Conservation (phyloP, 2,329 filamentous ascomycete genomes). For the Didymella glomerata region DNA sequence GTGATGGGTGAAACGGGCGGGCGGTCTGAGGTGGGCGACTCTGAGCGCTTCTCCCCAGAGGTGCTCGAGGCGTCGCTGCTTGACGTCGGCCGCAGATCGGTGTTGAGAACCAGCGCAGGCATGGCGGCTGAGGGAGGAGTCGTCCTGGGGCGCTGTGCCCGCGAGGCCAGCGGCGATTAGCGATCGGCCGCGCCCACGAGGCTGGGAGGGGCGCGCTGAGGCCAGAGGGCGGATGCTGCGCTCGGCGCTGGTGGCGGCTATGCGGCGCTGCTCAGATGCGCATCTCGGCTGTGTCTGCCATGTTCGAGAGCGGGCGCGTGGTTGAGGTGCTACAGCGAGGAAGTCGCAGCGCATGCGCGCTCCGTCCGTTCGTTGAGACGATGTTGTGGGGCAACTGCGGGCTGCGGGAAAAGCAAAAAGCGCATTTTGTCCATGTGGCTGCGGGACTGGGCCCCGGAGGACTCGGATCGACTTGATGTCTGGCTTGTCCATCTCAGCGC, state of each 20-base stretch:
- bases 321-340: constrained; percentile 10
- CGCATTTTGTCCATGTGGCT: constrained; percentile 6
- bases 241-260: constrained; percentile 12
- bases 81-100: constrained; percentile 35
- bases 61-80: constrained; percentile 38
- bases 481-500: neutral
- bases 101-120: constrained; percentile 50
- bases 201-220: constrained; percentile 13
- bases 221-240: constrained; percentile 5
- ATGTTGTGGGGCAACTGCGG: constrained; percentile 14
- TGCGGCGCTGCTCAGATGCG: constrained; percentile 17
- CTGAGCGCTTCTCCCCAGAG: constrained; percentile 35
- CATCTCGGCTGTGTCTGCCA: constrained; percentile 13
- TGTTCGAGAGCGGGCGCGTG: constrained; percentile 15
- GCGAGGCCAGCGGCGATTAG: neutral
- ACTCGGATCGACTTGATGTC: neutral
- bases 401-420: constrained; percentile 16
- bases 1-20: constrained; percentile 54
- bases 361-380: constrained; percentile 13
- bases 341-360: constrained; percentile 9
- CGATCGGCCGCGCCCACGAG: constrained; percentile 9
- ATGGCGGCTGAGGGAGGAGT: constrained; percentile 43
- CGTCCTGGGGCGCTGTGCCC: constrained; percentile 31
- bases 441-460: constrained; percentile 7
- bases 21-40: constrained; percentile 45